Base-by-base conservation (phyloP, 2,329 filamentous ascomycete genomes). In the Exophiala xenobiotica region DNA sequence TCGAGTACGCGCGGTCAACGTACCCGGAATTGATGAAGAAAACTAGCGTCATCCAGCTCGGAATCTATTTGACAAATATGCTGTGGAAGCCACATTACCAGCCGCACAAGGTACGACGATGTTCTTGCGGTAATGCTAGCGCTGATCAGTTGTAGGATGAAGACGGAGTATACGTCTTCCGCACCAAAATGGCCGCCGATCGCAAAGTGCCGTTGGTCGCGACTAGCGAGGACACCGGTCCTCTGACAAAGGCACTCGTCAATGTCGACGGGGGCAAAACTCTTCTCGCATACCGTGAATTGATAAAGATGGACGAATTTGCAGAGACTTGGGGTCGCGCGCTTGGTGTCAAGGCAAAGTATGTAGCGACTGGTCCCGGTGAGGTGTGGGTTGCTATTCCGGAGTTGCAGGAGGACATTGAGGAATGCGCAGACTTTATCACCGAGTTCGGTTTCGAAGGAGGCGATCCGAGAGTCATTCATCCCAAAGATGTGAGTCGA, bases 201-300 rank as follows among this genome's bases (percentile, higher is more conserved):
- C 61, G 60, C 0, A 56, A 52, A 1, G 51, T 77, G 1, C 74
- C 74, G 0, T 66, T 78, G 40, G 68, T 77, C 42, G 66, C 74
- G 41, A 62, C 69, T 0, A 54, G 53, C 1, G 55, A 59, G 2
- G 73, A 72, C 1, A 74, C 72, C 0, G 77, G 76, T 0, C 61
- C 64, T 0, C 78, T 77, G 27, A 74, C 78, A 1, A 65, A 63
- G 8, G 70, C 72, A 0, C 62, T 79, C 19, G 35, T 78, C 26
- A 63, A 70, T 18, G 71, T 76, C 44, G 60, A 59, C 0, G 54
- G 69, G 0, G 68, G 70, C 0, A 71, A 64, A 1, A 75, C 71
- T 22, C 61, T 79, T 1, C 58, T 77, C 1, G 77, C 74, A 1
- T 77, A 74, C 48, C 70, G 77, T 41, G 68, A 65, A 40, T 65